Conservation (phyloP, 1,139 yeast species). For the Geotrichum reessii region DNA sequence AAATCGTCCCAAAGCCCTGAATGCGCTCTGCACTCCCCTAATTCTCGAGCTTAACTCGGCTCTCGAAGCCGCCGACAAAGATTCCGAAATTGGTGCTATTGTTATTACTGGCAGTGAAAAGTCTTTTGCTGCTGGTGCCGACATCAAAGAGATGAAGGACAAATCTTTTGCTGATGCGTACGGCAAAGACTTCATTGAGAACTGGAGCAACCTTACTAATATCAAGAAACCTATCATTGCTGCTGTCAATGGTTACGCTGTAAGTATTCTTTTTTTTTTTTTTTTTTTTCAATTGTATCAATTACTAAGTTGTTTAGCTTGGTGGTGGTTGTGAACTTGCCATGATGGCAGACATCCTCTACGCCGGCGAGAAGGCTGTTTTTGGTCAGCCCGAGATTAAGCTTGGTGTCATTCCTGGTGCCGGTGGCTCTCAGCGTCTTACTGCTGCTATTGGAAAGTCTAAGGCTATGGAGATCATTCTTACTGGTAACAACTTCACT, state of each 20-base stretch:
- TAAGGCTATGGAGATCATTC: slow-evolving; percentile 44
- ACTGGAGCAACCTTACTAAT: slow-evolving; percentile 37
- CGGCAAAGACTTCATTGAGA: slow-evolving; percentile 36
- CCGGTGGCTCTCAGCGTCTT: slow-evolving; percentile 50
- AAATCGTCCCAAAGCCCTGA: slow-evolving; percentile 60
- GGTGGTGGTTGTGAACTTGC: slow-evolving; percentile 55
- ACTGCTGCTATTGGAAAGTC: slow-evolving; percentile 46
- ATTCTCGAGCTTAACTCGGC: slow-evolving; percentile 42
- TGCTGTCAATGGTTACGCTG: slow-evolving; percentile 49
- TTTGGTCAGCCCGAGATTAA: slow-evolving; percentile 53
- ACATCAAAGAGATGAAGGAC: slow-evolving; percentile 47
- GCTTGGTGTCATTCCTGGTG: slow-evolving; percentile 50
- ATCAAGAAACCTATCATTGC: slow-evolving; percentile 46
- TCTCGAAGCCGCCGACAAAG: slow-evolving; percentile 38
- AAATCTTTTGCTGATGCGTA: slow-evolving; percentile 38
- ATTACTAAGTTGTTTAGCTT: slow-evolving; percentile 23
- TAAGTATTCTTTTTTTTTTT: background rate
- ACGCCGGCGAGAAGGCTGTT: slow-evolving; percentile 46
- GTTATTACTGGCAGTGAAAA: slow-evolving; percentile 44
- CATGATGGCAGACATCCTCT: slow-evolving; percentile 48
- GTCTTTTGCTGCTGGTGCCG: slow-evolving; percentile 52
- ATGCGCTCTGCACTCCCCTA: slow-evolving; percentile 54
- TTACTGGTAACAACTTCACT: slow-evolving; percentile 43
- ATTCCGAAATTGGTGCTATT: slow-evolving; percentile 42
- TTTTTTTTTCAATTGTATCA: background rate